Evolutionary conservation across 805 yeast species (phyloP), one percentile per base, ranked within the genome.

Genomic region (Starmera caribaea): DNA sequence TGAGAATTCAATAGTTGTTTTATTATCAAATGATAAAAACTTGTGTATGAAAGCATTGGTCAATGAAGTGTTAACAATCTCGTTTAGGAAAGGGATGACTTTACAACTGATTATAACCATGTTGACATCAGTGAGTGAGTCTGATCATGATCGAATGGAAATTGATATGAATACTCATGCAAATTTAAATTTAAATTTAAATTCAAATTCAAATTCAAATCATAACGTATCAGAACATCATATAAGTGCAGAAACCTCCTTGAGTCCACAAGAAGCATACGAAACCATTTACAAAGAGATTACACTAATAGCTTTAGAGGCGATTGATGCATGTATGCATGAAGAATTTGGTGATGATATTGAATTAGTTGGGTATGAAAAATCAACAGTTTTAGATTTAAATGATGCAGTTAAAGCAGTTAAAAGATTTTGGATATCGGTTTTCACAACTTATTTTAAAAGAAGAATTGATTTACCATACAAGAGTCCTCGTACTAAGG

Each of bases 1-100:
- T 28, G 47, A 45, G 11, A 39, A 57, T 5, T 55, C 66, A 6
- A 51, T 75, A 43, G 81, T 81, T 8, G 69, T 88, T 3, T 56
- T 85, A 21, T 51, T 88, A 43, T 81, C 96, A 0, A 84, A 89
- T 54, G 97, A 89, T 56, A 81, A 78, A 48, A 89, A 88, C 54
- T 65, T 89, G 8, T 86, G 96, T 56, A 57, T 74, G 45, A 83
- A 82, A 56, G 94, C 96, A 0, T 59, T 87, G 35, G 59, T 80
- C 3, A 79, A 85, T 50, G 78, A 67, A 3, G 54, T 83, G 0
- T 58, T 77, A 34, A 86, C 95, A 0, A 79, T 87, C 2, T 62
- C 70, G 0, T 66, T 52, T 42, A 54, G 67, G 16, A 55, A 57
- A 36, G 66, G 61, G 0, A 69, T 74, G 74, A 62, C 69, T 4